Percentiles rank a stretch among this genome's conserved stretches.
Evolutionary conservation across 176 grass and related monocot genomes (phyloP).

Genomic region (Lolium perenne): DNA sequence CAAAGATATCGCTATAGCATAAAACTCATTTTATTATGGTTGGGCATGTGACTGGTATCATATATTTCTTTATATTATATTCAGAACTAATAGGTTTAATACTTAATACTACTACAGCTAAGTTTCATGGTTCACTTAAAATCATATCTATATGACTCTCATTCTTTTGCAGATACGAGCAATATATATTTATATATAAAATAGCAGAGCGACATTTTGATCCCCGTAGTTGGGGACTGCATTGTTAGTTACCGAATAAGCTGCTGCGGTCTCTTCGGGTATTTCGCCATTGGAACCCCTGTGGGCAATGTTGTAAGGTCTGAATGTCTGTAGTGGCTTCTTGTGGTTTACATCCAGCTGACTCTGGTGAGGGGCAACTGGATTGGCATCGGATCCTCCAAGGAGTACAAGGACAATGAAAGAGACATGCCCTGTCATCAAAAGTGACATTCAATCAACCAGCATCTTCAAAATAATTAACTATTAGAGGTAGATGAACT

Average conservation of each 20-base stretch:
- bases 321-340: conserved; percentile 60
- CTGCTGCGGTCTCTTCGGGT: conserved; percentile 57
- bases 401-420: conserved; percentile 43
- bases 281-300: conserved; percentile 66
- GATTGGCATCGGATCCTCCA: conserved; percentile 31
- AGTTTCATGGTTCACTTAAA: conserved; percentile 22
- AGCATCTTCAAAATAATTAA: background rate
- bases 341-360: conserved; percentile 46
- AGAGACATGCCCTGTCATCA: conserved; percentile 47
- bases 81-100: background rate
- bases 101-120: background rate
- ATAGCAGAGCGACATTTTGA: background rate
- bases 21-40: background rate
- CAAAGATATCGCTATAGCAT: background rate
- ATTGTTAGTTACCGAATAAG: conserved; percentile 53
- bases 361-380: background rate
- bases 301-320: conserved; percentile 72
- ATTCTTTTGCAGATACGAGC: background rate
- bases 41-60: background rate
- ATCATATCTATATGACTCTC: background rate
- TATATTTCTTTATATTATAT: no score
- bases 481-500: background rate
- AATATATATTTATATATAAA: background rate
- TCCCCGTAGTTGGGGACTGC: background rate
- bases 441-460: conserved; percentile 1